Evolutionary conservation across 495 filamentous ascomycete species (phyloP), one percentile per base, ranked within the genome.

Genomic region (Lasiosphaeria hispida): DNA sequence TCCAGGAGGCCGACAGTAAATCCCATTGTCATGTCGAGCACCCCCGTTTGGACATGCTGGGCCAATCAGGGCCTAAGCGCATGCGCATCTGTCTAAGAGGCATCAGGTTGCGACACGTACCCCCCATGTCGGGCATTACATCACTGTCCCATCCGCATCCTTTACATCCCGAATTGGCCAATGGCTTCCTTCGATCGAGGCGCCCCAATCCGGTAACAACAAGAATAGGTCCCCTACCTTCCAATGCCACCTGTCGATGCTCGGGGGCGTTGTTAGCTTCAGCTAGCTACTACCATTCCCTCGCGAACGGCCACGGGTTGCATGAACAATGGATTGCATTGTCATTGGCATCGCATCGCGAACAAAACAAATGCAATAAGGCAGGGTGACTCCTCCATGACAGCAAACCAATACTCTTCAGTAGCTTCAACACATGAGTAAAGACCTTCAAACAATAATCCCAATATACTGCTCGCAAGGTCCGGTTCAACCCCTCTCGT

Each of bases 51-150:
- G 10, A 17, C 30, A 10, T 45, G 59, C 30, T 49, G 49, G 52
- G 55, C 63, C 60, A 65, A 65, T 65, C 63, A 63, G 56, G 36
- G 41, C 10, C 35, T 47, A 60, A 65, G 56, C 63, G 63, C 63
- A 65, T 65, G 39, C 45, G 36, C 14, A 19, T n/a, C 17, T 36
- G 39, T 34, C 15, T 17, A 34, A 7, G 18, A 10, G 2, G 35
- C 39, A 17, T 30, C 55, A 33, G 8, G 39, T 38, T 37, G 14
- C 48, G 34, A 30, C 58, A 19, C 35, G 11, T 44, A 23, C 38
- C 51, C 43, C 30, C 45, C 49, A 36, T 55, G 38, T 43, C 51
- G 17, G 51, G 45, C 51, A 53, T 53, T 42, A 53, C 51, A 53
- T 53, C 37, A 43, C 48, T 7, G 14, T 15, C n/a, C 38, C 10